Base-by-base conservation (phyloP, 2,329 filamentous ascomycete genomes). In the Monosporascus sp. region DNA sequence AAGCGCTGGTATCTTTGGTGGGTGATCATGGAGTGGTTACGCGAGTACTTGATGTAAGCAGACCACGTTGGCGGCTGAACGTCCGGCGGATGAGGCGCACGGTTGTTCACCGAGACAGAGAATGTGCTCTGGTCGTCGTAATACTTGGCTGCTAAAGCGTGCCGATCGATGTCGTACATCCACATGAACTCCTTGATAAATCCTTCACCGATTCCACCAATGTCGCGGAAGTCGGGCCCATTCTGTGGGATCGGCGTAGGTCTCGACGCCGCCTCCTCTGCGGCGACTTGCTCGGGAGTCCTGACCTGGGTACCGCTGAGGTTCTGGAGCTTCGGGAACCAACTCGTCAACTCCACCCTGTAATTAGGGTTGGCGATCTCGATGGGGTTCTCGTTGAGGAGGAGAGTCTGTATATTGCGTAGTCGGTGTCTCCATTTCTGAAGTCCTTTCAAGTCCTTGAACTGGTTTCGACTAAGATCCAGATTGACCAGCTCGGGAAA, bases 401-500 rank as follows among this genome's bases (percentile, higher is more conserved):
- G 84, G 2, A 99, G 79, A 50, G 92, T 92, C 66, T 96, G 85
- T 11, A 97, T 79, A 53, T 84, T 76, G 50, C 80, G 84, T 65
- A 97, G 92, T 52, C 88, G 90, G 65, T 85, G 83, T 56, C 86
- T 86, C 91, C 91, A 97, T 34, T 78, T 81, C 50, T 85, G 81
- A 47, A 99, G 71, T 9, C 82, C 81, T 53, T 84, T 82, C 49
- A 91, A 71, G 50, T 82, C 83, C 54, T 80, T 77, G 62, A 99
- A 83, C 41, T 85, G 82, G 72, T 97, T 97, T 66, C 86, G 83
- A 52, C 90, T 94, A 26, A 97, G 81, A 61, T 97, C 93, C 14
- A 99, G 83, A 60, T 96, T 92, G 67, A 90, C 86, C 55, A 97
- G 77, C 56, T 92, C 87, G 0, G 92, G 91, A 52, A 97, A 89